Percentiles rank a stretch among this genome's conserved stretches.
Conservation (phyloP, 768 basidiomycete genomes). For the Dioszegia aurantiaca region DNA sequence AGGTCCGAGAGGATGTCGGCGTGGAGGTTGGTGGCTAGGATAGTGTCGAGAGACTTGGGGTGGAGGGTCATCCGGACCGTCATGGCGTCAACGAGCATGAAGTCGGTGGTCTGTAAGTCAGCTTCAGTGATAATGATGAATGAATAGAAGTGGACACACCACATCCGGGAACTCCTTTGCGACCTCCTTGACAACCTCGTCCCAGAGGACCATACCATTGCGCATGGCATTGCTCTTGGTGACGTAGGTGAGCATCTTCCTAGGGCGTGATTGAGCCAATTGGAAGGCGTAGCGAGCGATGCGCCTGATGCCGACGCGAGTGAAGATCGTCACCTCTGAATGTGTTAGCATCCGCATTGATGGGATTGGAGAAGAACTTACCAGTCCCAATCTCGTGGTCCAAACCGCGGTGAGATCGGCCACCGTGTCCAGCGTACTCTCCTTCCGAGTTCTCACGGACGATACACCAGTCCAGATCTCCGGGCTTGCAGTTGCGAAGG, state of each 20-base stretch:
- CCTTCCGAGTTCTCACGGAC: constrained; percentile 63
- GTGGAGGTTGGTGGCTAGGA: constrained; percentile 61
- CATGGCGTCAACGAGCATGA: constrained; percentile 58
- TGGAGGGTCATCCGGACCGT: constrained; percentile 56
- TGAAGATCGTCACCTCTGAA: constrained; percentile 58
- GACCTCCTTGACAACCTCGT: constrained; percentile 55
- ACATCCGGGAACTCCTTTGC: constrained; percentile 60
- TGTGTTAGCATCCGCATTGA: background rate
- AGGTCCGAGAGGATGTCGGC: constrained; percentile 63
- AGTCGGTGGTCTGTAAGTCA: constrained; percentile 27
- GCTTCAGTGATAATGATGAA: background rate
- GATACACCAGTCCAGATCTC: constrained; percentile 59
- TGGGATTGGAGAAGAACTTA: constrained; percentile 7
- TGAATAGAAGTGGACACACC: constrained; percentile 19
- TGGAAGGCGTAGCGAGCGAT: constrained; percentile 61
- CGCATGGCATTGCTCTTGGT: constrained; percentile 60
- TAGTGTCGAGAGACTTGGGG: constrained; percentile 61
- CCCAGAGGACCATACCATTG: constrained; percentile 49
- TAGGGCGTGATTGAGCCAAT: constrained; percentile 57
- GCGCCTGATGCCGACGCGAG: constrained; percentile 57
- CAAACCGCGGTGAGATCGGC: constrained; percentile 45
- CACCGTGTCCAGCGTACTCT: constrained; percentile 59
- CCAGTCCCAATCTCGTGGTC: constrained; percentile 51
- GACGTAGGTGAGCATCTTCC: constrained; percentile 59
- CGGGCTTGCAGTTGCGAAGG: constrained; percentile 56